Evolutionary conservation across 441 rosid species (phyloP), one percentile per base, ranked within the genome.

Genomic region (Euphorbia schlechtendalii): DNA sequence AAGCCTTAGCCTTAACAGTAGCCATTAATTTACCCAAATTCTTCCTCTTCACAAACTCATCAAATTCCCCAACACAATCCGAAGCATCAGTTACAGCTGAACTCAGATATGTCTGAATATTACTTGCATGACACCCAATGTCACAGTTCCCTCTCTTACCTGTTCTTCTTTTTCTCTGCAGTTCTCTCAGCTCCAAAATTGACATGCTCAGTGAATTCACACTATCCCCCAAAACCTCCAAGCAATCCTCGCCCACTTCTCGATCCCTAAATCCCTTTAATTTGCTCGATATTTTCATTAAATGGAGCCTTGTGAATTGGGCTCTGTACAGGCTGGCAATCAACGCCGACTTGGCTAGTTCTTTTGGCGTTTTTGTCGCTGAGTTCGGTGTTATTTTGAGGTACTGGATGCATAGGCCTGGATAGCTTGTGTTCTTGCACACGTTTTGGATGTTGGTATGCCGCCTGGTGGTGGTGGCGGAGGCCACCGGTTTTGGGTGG

Each of bases 361-460:
- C n/a, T n/a, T 25, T 17, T 15, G 65, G 55, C 18, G 21, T 45
- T 61, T 61, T 22, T 5, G 24, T 45, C 0, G 36, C 5, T 20
- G 65, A 45, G 3, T 27, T 52, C 22, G 59, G 48, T 13, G 32
- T 3, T 5, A 52, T 53, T 12, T 57, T 45, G 15, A 61, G 54
- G 38, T 61, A 61, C 17, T 61, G 65, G 40, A 25, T 15, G 34
- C 65, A 61, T 9, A 61, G 38, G 3, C 3, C n/a, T 45, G 65
- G 65, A 9, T 45, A 43, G 22, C n/a, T 45, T 13, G 54, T 61
- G 21, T 45, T 45, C 4, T 25, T 61, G 52, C 65, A 61, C 4
- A 25, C 4, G 22, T 18, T 38, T 7, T 22, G 5, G 63, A 59
- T 58, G 18, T 34, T 36, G 24, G 46, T 22, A 4, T 22, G 53